These are phyloP conservation scores for Ruellia speciosa DNA, from an alignment of 305 asterid species.

Conservation along the genomic window DNA sequence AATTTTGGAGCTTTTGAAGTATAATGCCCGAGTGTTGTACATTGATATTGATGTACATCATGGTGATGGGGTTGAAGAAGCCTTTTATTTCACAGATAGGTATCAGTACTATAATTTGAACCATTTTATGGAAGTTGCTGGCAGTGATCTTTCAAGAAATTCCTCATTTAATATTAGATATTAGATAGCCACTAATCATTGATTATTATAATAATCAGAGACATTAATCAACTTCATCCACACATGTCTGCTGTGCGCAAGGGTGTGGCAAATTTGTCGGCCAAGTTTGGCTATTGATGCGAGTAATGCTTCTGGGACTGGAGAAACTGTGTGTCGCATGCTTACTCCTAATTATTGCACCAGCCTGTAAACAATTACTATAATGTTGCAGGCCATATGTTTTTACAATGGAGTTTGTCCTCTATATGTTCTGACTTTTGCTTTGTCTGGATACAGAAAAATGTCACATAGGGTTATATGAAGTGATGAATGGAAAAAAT, in stretches of 20 bases:
- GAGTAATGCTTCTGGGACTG: too few relatives aligned
- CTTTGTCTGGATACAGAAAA: background rate
- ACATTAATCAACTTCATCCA: background rate
- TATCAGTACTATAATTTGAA: slow-evolving; percentile 21
- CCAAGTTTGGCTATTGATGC: too few relatives aligned
- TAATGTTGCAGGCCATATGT: background rate
- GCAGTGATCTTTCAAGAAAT: slow-evolving; percentile 1
- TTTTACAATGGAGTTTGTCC: background rate
- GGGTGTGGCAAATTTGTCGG: too few relatives aligned
- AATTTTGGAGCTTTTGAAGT: slow-evolving; percentile 88
- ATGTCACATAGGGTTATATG: background rate
- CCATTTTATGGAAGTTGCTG: slow-evolving; percentile 12
- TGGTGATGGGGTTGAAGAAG: slow-evolving; percentile 99
- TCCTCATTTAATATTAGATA: slow-evolving; percentile 2
- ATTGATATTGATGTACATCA: slow-evolving; percentile 99
- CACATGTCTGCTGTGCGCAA: background rate
- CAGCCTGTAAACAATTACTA: background rate
- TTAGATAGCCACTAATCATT: background rate
- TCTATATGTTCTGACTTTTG: background rate
- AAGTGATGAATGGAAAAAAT: background rate
- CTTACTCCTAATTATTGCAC: too few relatives aligned
- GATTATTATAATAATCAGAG: background rate
- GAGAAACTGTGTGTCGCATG: too few relatives aligned
- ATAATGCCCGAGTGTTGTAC: slow-evolving; percentile 87
- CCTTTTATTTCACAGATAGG: slow-evolving; percentile 95